These are phyloP conservation scores for Phytophthora constricta DNA, from an alignment of 352 stramenopile species.

Conservation along the genomic window DNA sequence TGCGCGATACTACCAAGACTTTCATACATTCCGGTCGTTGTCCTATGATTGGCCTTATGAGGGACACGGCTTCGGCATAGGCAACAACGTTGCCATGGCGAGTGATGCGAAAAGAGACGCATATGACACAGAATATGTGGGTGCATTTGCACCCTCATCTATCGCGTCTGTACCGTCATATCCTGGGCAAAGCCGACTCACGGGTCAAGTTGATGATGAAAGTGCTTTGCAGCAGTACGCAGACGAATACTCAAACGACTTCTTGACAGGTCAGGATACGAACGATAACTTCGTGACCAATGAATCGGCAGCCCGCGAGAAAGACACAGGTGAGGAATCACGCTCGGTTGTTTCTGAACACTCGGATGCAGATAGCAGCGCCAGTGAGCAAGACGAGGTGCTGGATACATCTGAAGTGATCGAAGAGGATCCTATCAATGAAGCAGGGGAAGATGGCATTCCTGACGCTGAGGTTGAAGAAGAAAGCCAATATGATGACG, in stretches of 20 bases:
- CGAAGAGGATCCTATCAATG: constrained; percentile 10
- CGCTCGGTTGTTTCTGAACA: constrained; percentile 13
- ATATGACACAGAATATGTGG: neutral
- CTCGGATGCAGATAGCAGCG: neutral
- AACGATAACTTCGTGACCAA: neutral
- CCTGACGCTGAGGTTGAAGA: constrained; percentile 4
- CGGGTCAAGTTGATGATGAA: neutral
- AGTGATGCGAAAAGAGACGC: neutral
- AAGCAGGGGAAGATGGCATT: constrained; percentile 6
- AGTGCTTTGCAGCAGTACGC: neutral
- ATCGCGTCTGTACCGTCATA: neutral
- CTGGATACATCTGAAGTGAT: constrained; percentile 2
- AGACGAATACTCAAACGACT: constrained; percentile 29
- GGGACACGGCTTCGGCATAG: neutral
- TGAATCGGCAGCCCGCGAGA: neutral
- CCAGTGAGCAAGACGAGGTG: neutral
- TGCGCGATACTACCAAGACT: constrained; percentile 69
- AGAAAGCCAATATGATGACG: constrained; percentile 44
- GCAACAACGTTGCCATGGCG: too few species aligned
- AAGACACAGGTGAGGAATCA: neutral
- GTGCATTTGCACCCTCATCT: neutral
- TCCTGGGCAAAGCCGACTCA: neutral
- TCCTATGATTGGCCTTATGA: constrained; percentile 19
- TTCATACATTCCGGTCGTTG: constrained; percentile 61
- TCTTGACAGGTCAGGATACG: constrained; percentile 18